Percentiles rank a stretch among this genome's conserved stretches.
Evolutionary conservation across 2,329 filamentous ascomycete genomes (phyloP).

Genomic region (Zymoseptoria passerinii): DNA sequence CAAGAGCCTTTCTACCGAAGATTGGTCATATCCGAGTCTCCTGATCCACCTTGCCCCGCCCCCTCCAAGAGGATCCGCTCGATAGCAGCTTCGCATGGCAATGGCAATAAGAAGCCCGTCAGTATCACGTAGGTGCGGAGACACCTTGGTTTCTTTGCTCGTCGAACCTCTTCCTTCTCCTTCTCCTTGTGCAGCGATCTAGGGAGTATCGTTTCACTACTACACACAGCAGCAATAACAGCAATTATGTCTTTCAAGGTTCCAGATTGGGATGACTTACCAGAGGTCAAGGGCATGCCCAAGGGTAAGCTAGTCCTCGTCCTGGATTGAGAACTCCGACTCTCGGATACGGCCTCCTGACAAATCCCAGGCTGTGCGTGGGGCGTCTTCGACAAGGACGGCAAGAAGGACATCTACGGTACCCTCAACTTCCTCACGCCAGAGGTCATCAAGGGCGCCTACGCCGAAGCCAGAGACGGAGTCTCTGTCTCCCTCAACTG

Average conservation of each 20-base stretch:
- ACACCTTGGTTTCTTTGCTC: background rate
- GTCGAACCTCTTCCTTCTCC: background rate
- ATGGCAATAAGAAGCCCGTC: background rate
- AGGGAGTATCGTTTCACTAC: background rate
- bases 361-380: conserved; percentile 27
- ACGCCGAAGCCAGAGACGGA: conserved; percentile 36
- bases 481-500: conserved; percentile 37
- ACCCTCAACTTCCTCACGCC: conserved; percentile 40
- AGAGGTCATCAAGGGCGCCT: conserved; percentile 35
- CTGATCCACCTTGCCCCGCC: background rate
- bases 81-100: background rate
- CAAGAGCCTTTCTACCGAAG: background rate
- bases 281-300: conserved; percentile 34
- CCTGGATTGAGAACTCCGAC: background rate
- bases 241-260: conserved; percentile 18
- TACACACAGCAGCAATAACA: background rate
- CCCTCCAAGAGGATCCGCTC: background rate
- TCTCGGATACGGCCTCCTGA: conserved; percentile 2
- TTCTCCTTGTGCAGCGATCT: background rate
- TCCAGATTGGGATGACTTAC: conserved; percentile 37
- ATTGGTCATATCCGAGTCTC: background rate
- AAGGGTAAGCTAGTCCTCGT: conserved; percentile 22
- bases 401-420: conserved; percentile 37
- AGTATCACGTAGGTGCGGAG: background rate
- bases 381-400: conserved; percentile 40